These are phyloP conservation scores for Huiozyma naganishii DNA, from an alignment of 805 yeast genomes.

Conservation along the genomic window DNA sequence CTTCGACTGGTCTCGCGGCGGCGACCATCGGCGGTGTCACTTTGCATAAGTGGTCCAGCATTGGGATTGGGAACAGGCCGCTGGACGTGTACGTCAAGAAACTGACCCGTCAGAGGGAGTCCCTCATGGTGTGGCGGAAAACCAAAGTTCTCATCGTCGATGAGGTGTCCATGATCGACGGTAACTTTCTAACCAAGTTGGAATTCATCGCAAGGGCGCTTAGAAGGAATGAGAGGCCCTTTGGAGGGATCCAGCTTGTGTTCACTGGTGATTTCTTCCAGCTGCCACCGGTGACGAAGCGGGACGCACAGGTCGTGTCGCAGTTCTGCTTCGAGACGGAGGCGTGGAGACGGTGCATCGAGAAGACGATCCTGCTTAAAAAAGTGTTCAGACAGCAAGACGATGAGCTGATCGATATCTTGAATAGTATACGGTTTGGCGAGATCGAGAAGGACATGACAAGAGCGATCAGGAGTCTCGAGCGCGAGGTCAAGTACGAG, in stretches of 20 bases:
- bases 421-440: slow-evolving; percentile 75
- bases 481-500: slow-evolving; percentile 44
- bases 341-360: slow-evolving; percentile 51
- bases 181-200: slow-evolving; percentile 50
- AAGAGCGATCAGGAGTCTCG: slow-evolving; percentile 38
- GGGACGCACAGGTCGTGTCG: slow-evolving; percentile 14
- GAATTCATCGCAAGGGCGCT: slow-evolving; percentile 47
- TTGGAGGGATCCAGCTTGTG: slow-evolving; percentile 72
- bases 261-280: slow-evolving; percentile 79
- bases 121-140: slow-evolving; percentile 41
- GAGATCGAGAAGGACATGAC: slow-evolving; percentile 41
- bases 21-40: slow-evolving; percentile 75
- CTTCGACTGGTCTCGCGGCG: slow-evolving; percentile 79
- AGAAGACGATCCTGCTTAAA: slow-evolving; percentile 45
- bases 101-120: slow-evolving; percentile 12
- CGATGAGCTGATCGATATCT: slow-evolving; percentile 59
- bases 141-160: slow-evolving; percentile 60
- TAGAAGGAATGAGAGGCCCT: slow-evolving; percentile 40
- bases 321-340: slow-evolving; percentile 41
- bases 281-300: slow-evolving; percentile 48
- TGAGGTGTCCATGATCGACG: slow-evolving; percentile 76
- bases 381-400: slow-evolving; percentile 75
- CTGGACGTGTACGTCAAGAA: slow-evolving; percentile 31
- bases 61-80: slow-evolving; percentile 59
- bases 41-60: slow-evolving; percentile 62